Base-by-base conservation (phyloP, 164 flowering plant species). In the Protea cynaroides region DNA sequence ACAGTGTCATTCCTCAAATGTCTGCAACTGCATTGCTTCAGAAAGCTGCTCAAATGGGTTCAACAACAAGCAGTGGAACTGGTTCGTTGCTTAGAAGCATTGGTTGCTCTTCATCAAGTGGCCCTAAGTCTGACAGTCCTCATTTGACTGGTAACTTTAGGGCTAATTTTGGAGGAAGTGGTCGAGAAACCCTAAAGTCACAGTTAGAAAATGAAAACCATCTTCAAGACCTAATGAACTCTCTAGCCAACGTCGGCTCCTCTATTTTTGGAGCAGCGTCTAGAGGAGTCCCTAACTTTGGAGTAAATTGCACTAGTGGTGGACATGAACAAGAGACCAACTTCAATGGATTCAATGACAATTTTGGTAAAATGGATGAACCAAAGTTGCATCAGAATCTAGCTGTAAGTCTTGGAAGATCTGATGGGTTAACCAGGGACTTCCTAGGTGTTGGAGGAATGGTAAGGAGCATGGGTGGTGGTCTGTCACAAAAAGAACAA, bases 11-110 rank as follows among this genome's bases (percentile, higher is more conserved):
- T 25, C 78, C 90, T 1, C 87, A 84, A 38, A 84, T 87, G 92
- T 87, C 96, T 13, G 96, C 97, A 1, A 92, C 97, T 8, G 91
- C 94, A 29, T 65, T 90, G 73, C 92, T 90, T 25, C 94, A 88
- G 60, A 88, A 82, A 57, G 94, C 94, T 13, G 92, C 89, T 61
- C 90, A 86, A 69, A 74, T 88, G 76, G 95, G 94, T 24, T 82
- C 90, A 25, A 83, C 88, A 5, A 72, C 94, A 17, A 84, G 81
- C 72, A 67, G 65, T 59, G 78, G 71, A 59, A 72, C 58, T 23
- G 61, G 76, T 9, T 63, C 86, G 0, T 66, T 87, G 55, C 70
- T 84, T 21, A 74, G 84, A 65, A 75, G 82, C 34, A 75, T 87
- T 37, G 78, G 81, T 0, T 72, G 76, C 66, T 63, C 79, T 50